phyloP scores from a whole-genome alignment of 129 eudicot species.

The Flaveria bidentis region DNA sequence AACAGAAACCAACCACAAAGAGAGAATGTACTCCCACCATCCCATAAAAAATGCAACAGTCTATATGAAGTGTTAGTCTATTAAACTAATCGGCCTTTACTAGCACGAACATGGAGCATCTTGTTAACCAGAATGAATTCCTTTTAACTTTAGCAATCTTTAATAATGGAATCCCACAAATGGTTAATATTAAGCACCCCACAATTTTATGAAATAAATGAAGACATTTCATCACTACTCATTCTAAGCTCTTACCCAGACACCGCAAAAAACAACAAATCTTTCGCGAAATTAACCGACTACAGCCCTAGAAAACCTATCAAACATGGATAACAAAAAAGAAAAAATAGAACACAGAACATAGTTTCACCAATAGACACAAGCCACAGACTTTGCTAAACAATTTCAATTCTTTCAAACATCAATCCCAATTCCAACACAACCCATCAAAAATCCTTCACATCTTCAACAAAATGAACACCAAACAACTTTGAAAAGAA shows the following conservation, averaged over 20 bases:
- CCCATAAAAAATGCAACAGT: not conserved
- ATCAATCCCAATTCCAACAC: conserved; percentile 14
- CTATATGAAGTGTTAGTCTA: not conserved
- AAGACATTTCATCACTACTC: not conserved
- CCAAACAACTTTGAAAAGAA: not conserved
- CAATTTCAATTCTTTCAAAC: not conserved
- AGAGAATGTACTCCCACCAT: conserved; percentile 13
- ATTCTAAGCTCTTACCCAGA: not conserved
- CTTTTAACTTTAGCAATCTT: not conserved
- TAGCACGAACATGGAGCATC: conserved; percentile 1
- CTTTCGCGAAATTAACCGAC: conserved; percentile 1
- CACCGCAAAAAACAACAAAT: conserved; percentile 2
- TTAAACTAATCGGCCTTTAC: not conserved
- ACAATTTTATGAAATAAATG: not conserved
- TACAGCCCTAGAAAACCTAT: not conserved
- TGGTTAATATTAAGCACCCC: not conserved
- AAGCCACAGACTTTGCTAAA: not conserved
- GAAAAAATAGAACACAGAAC: not conserved
- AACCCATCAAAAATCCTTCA: not conserved
- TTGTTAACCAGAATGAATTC: conserved; percentile 11
- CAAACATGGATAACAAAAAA: not conserved
- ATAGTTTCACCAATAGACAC: not conserved
- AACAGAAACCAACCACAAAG: not conserved
- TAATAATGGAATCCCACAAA: not conserved
- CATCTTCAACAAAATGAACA: not conserved